Conservation (phyloP, 2,329 filamentous ascomycete species). For the Sporothrix phasma region DNA sequence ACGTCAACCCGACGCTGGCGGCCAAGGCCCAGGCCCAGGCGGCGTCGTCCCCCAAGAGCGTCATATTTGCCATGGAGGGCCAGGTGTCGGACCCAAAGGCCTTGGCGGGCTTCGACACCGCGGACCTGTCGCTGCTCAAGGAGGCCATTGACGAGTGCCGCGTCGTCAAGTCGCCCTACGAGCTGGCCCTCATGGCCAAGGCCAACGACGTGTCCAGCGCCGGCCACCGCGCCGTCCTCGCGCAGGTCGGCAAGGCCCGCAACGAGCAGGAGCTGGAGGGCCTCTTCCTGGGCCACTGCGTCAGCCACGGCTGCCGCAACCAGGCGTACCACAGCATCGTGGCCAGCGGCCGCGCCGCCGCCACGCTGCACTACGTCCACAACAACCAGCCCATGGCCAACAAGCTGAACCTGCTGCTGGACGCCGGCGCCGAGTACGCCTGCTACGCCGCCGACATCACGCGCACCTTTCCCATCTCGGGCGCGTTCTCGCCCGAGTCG, state of each 20-base stretch:
- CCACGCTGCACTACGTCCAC: slow-evolving; percentile 78
- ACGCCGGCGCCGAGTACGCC: slow-evolving; percentile 69
- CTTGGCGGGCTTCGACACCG: slow-evolving; percentile 59
- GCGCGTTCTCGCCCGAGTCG: slow-evolving; percentile 59
- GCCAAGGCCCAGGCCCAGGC: slow-evolving; percentile 34
- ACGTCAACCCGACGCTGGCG: slow-evolving; percentile 65
- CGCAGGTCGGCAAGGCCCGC: slow-evolving; percentile 50
- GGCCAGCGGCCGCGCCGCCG: slow-evolving; percentile 67
- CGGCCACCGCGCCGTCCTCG: slow-evolving; percentile 54
- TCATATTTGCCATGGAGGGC: slow-evolving; percentile 64
- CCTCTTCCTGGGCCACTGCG: slow-evolving; percentile 65
- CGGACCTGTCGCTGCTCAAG: slow-evolving; percentile 47
- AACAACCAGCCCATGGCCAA: slow-evolving; percentile 61
- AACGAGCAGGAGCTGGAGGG: slow-evolving; percentile 81
- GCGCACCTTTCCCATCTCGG: slow-evolving; percentile 73
- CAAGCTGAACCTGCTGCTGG: slow-evolving; percentile 72
- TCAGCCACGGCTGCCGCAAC: slow-evolving; percentile 64
- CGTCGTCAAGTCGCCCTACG: slow-evolving; percentile 64
- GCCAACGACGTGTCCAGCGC: slow-evolving; percentile 61
- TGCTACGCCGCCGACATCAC: slow-evolving; percentile 69
- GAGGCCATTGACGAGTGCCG: slow-evolving; percentile 58
- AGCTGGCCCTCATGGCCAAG: slow-evolving; percentile 61
- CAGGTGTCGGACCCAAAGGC: slow-evolving; percentile 65
- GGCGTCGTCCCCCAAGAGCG: background rate
- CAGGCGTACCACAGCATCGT: slow-evolving; percentile 86